A percentile compares a stretch with the other conserved stretches of the same genome.
These are phyloP conservation scores for Suillus weaverae DNA, from an alignment of 768 basidiomycete species.

Conservation along the genomic window DNA sequence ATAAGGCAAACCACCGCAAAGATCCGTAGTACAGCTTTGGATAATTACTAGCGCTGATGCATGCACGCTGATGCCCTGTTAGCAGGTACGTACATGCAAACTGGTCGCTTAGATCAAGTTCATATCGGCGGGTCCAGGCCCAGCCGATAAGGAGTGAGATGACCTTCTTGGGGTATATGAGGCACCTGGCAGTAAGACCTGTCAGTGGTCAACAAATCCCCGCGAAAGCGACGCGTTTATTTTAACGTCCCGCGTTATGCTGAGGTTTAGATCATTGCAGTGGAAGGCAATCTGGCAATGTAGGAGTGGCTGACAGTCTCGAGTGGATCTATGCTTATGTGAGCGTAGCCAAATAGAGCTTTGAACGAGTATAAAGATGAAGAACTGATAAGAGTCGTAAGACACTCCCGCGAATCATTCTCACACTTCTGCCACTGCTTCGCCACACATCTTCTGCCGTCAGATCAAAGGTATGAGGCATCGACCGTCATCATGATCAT, in stretches of 20 bases:
- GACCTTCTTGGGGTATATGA: background rate
- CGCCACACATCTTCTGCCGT: conserved; percentile 1
- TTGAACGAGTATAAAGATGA: background rate
- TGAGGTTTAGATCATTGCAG: background rate
- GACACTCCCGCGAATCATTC: conserved; percentile 4
- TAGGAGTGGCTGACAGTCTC: background rate
- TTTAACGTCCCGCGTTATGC: conserved; percentile 4
- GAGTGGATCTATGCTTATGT: background rate
- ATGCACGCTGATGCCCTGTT: background rate
- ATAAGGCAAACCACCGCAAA: background rate
- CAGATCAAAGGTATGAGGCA: conserved; percentile 3
- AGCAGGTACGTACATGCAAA: background rate
- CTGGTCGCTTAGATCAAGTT: background rate
- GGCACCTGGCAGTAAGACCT: background rate
- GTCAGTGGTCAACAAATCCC: background rate
- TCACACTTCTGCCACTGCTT: conserved; percentile 6
- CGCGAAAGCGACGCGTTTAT: conserved; percentile 1
- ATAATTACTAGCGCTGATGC: background rate
- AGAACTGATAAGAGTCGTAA: background rate
- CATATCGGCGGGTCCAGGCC: conserved; percentile 1
- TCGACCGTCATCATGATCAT: conserved; percentile 1
- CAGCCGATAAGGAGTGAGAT: conserved; percentile 1
- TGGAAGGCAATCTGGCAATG: background rate
- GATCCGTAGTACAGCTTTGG: background rate
- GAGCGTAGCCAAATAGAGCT: background rate